These are phyloP conservation scores for Earliella scabrosa DNA, from an alignment of 1,284 basidiomycete species.

Conservation along the genomic window DNA sequence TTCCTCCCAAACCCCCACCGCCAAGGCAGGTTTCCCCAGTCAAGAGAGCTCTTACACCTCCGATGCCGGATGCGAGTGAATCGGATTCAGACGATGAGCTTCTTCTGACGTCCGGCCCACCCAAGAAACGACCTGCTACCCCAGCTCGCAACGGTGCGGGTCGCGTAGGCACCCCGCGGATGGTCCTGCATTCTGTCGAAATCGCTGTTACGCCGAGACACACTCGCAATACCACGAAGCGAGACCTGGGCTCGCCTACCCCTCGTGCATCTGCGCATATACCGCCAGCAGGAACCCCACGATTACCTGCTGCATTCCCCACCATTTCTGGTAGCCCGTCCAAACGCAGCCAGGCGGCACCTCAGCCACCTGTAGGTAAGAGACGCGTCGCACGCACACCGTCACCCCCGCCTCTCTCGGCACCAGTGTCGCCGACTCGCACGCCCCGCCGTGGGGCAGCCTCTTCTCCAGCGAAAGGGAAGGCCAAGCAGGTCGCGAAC, in stretches of 20 bases:
- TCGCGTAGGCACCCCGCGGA: constrained; percentile 29
- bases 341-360: too few species aligned
- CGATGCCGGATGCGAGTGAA: constrained; percentile 8
- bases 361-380: neutral
- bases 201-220: constrained; percentile 38
- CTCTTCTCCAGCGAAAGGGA: constrained; percentile 33
- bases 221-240: constrained; percentile 8
- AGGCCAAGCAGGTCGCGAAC: constrained; percentile 22
- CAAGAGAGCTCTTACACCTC: neutral
- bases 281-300: constrained; percentile 9
- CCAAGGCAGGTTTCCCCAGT: neutral
- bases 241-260: constrained; percentile 19
- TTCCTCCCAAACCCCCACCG: neutral
- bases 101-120: constrained; percentile 35
- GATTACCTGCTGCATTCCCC: constrained; percentile 19
- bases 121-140: constrained; percentile 32
- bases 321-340: constrained; percentile 4
- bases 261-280: constrained; percentile 6
- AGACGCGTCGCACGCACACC: neutral
- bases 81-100: constrained; percentile 38
- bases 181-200: constrained; percentile 46
- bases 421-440: constrained; percentile 2
- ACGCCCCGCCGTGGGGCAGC: constrained; percentile 21
- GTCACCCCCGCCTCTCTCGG: constrained; percentile 1
- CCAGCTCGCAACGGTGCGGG: constrained; percentile 28